A percentile compares a stretch with the other conserved stretches of the same genome.
Evolutionary conservation across 257 asterid species (phyloP).

Genomic region (Capsicum baccatum): DNA sequence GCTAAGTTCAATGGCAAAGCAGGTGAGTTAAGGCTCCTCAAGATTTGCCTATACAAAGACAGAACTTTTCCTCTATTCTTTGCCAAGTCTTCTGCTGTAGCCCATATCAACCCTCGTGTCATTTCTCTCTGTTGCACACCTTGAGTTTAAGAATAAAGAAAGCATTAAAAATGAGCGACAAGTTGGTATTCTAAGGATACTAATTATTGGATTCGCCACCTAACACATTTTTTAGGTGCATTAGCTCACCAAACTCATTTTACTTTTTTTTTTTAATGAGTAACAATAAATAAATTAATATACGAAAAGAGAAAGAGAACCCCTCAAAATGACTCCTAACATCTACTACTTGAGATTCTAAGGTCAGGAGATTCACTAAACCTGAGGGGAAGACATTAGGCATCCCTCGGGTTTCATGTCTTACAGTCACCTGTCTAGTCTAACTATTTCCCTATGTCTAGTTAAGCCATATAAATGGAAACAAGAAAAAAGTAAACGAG

Average conservation of each 20-base stretch:
- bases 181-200: not conserved
- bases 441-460: not conserved
- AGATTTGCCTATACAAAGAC: slow-evolving; percentile 69
- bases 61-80: slow-evolving; percentile 67
- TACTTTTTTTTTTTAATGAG: not conserved
- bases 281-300: not conserved
- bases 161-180: not conserved
- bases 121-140: slow-evolving; percentile 36
- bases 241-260: not conserved
- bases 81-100: slow-evolving; percentile 78
- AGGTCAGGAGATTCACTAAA: not conserved
- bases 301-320: not conserved
- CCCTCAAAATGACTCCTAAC: not conserved
- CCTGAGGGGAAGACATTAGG: not conserved
- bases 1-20: slow-evolving; percentile 73
- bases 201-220: not conserved
- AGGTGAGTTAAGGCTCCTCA: slow-evolving; percentile 85
- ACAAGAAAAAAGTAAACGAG: not conserved
- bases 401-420: not conserved
- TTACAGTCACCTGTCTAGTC: too few species aligned
- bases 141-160: not conserved
- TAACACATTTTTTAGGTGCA: too few species aligned
- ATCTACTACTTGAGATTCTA: not conserved
- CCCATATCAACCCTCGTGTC: slow-evolving; percentile 88
- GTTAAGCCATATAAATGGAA: not conserved